Base-by-base conservation (phyloP, 2,329 filamentous ascomycete genomes). In the Fusarium caatingaense region DNA sequence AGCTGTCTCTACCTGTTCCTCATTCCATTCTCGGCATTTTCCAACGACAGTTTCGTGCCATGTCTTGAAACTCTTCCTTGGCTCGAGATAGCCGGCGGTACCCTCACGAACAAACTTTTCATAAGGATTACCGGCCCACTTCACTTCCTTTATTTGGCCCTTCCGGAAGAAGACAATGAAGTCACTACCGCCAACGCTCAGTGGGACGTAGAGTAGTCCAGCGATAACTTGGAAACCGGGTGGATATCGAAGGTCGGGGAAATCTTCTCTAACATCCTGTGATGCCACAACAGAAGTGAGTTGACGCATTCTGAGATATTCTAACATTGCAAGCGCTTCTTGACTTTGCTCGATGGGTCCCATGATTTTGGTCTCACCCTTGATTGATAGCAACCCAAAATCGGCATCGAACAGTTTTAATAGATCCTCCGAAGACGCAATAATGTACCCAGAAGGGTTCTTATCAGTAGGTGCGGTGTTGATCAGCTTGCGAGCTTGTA, bases 101-200 rank as follows among this genome's bases (percentile, higher is more conserved):
- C 92, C 92, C 75, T 92, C 86, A 72, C 90, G 89, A 62, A 93
- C 79, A 20, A 86, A 85, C 76, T 95, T 96, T 64, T 96, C 91
- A 74, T 96, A 94, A 0, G 93, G 93, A 74, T 94, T 97, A 4
- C 90, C 94, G 5, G 92, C 93, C 93, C 91, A 97, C 78, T 91
- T 94, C 21, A 92, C 93, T 79, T 93, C 91, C 75, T 87, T 91
- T 28, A 89, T 77, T 73, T 94, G 92, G 0, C 91, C 90, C 71
- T 86, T 91, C n/a, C 94, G 88, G 81, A 97, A 97, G 76, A 97
- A 97, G 0, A 94, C 92, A 45, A 97, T 97, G 73, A 97, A 97
- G 73, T 97, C 94, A 30, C 84, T 84, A 1, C 94, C 94, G 3
- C 88, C 88, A 1, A 88, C 84, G 18, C 92, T 94, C 3, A 97